Conservation (phyloP, 257 asterid genomes). For the Oldenlandia corymbosa region DNA sequence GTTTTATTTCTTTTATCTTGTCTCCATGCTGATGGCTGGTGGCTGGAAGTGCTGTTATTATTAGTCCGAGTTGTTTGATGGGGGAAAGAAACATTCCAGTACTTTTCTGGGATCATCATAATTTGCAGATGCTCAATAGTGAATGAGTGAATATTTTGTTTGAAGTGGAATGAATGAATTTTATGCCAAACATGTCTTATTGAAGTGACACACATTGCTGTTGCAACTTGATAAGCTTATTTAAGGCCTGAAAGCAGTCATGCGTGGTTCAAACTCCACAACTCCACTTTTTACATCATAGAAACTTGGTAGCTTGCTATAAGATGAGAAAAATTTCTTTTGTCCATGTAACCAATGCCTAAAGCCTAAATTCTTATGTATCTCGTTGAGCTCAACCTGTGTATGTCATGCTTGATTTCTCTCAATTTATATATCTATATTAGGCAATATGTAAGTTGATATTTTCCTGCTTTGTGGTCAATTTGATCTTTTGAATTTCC, state of each 20-base stretch:
- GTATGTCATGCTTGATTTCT: neutral
- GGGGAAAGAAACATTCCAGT: neutral
- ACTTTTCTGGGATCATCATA: neutral
- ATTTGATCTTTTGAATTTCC: neutral
- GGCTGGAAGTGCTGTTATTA: neutral
- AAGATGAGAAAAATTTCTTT: neutral
- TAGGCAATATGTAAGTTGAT: neutral
- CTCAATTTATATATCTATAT: neutral
- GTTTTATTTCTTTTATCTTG: neutral
- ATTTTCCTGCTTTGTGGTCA: neutral
- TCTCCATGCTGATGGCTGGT: neutral
- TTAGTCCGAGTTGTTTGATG: neutral
- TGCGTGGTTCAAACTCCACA: neutral
- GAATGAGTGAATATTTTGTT: too few species aligned
- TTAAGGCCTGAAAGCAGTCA: neutral
- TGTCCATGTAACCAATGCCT: neutral
- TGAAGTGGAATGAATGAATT: too few species aligned
- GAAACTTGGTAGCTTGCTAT: neutral
- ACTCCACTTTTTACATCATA: neutral
- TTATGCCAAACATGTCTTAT: too few species aligned
- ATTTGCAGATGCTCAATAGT: neutral
- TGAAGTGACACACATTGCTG: neutral
- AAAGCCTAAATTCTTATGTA: neutral
- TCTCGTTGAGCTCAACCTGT: neutral
- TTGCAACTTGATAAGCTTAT: neutral